phyloP scores from a whole-genome alignment of 805 yeast genomes.

The Torulaspora gathmanii region DNA sequence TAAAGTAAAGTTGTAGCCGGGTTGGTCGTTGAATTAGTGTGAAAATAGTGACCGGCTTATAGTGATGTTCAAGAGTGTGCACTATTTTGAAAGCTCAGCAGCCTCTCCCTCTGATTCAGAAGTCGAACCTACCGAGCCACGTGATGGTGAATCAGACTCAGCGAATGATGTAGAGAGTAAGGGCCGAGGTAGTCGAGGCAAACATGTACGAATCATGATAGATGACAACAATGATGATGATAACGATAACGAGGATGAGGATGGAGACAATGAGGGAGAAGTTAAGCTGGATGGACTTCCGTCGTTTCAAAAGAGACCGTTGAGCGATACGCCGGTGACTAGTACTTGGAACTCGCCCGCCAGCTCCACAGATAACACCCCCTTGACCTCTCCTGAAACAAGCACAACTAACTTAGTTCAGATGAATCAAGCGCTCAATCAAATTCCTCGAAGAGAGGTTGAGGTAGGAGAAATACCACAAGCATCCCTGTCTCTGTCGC shows the following conservation, averaged over 20 bases:
- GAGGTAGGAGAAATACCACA: not conserved
- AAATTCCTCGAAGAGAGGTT: not conserved
- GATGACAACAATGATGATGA: slow-evolving; percentile 6
- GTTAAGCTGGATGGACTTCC: slow-evolving; percentile 34
- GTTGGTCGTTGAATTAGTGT: not conserved
- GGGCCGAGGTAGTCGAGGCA: slow-evolving; percentile 5
- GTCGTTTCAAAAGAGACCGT: slow-evolving; percentile 64
- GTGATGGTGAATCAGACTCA: not conserved
- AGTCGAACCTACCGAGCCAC: slow-evolving; percentile 20
- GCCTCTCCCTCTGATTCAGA: slow-evolving; percentile 24
- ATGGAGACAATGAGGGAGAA: slow-evolving; percentile 1
- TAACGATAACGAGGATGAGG: slow-evolving; percentile 1
- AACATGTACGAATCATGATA: slow-evolving; percentile 19
- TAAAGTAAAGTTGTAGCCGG: not conserved
- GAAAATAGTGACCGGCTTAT: not conserved
- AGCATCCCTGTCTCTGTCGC: slow-evolving; percentile 4
- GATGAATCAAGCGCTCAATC: slow-evolving; percentile 4
- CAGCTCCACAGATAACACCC: slow-evolving; percentile 32
- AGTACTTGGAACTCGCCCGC: slow-evolving; percentile 55
- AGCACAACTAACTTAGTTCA: slow-evolving; percentile 16
- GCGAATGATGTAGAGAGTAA: not conserved
- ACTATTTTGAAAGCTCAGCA: slow-evolving; percentile 18
- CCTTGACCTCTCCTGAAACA: slow-evolving; percentile 32
- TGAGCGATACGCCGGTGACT: slow-evolving; percentile 68
- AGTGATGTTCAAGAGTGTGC: slow-evolving; percentile 22